Conservation (phyloP, 805 yeast species). For the Candida ipomoeae region DNA sequence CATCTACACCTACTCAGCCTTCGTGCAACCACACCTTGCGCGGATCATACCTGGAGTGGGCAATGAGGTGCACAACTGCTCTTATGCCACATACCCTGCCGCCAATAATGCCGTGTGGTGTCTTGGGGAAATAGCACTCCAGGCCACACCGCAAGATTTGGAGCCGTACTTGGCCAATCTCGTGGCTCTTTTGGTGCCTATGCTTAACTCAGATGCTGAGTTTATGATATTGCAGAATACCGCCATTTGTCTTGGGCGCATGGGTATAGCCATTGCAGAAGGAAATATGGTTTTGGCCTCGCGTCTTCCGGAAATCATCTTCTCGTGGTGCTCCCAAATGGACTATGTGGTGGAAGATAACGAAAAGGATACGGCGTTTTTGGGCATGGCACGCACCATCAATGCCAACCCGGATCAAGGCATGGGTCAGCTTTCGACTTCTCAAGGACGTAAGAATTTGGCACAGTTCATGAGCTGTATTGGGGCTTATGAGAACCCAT, state of each 20-base stretch:
- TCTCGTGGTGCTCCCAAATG: conserved; percentile 70
- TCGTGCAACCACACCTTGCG: conserved; percentile 46
- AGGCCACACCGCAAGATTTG: conserved; percentile 44
- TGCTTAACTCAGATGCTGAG: conserved; percentile 55
- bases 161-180: conserved; percentile 52
- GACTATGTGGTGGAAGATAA: conserved; percentile 67
- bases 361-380: conserved; percentile 84
- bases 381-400: conserved; percentile 74
- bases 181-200: conserved; percentile 53
- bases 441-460: conserved; percentile 44
- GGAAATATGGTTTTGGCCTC: conserved; percentile 46
- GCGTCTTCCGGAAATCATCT: conserved; percentile 53
- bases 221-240: conserved; percentile 77
- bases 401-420: conserved; percentile 60
- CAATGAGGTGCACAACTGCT: conserved; percentile 57
- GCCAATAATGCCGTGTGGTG: conserved; percentile 94
- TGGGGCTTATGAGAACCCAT: conserved; percentile 50
- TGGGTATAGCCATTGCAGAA: conserved; percentile 56
- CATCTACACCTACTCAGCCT: conserved; percentile 46
- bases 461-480: conserved; percentile 56
- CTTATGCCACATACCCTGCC: conserved; percentile 53
- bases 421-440: conserved; percentile 44
- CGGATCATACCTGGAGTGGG: conserved; percentile 63
- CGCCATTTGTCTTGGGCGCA: conserved; percentile 83
- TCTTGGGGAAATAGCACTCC: conserved; percentile 77